Base-by-base conservation (phyloP, 2,329 filamentous ascomycete species). In the Fusarium domesticum region DNA sequence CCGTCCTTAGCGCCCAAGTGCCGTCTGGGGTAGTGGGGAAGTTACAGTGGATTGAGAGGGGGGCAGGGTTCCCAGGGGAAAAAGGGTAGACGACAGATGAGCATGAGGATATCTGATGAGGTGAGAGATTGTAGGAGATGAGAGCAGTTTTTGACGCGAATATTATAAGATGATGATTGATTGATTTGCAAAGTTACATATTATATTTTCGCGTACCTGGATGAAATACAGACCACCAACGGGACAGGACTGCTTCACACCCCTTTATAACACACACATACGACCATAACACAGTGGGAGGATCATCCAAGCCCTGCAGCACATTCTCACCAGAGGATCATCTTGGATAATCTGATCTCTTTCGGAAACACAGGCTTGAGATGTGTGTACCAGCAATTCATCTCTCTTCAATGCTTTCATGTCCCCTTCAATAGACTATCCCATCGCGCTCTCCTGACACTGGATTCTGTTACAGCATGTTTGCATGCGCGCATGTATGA, bases 1-100 rank as follows among this genome's bases (percentile, higher is more conserved):
- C 36, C 18, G 36, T 18, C 23, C 23, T 20, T 38, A 38, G 36
- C 23, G 36, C 36, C 18, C 36, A 38, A 38, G 36, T 38, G 36
- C 36, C 36, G 36, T 38, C 36, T 28, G 36, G 36, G 36, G 36
- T 25, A 38, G 36, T 38, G 36, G 36, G 20, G 25, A 18, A 16
- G n/a, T 33, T 28, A 36, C 23, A 28, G 34, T 36, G 34, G 34
- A 19, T 36, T 19, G 6, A 36, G 34, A 6, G 31, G 31, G 31
- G n/a, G 7, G 7, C 25, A 7, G 7, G 7, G 23, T 4, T 28
- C 4, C 8, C 23, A 12, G 23, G 23, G 14, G 23, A 28, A 12
- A 28, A 28, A 12, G 20, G 20, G 20, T 33, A 15, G 31, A 28
- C 23, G 4, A 28, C 23, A 28, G 23, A 12, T 28, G 20, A 23